phyloP scores from a whole-genome alignment of 2,329 filamentous ascomycete species.

The Coniella lustricola region DNA sequence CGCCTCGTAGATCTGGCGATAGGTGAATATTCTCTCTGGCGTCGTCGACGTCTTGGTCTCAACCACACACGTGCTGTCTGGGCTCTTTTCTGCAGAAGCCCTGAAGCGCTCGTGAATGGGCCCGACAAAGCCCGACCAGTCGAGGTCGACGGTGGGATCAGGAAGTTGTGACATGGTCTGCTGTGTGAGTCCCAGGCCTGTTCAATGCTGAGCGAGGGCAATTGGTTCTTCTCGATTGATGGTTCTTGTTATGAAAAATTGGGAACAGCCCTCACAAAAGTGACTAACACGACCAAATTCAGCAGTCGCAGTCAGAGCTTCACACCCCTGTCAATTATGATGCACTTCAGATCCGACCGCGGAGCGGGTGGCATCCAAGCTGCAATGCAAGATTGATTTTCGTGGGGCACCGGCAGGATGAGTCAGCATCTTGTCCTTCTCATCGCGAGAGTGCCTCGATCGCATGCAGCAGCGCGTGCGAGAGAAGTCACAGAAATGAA shows the following conservation, averaged over 20 bases:
- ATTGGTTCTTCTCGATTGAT: conserved; percentile 3
- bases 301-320: conserved; percentile 2
- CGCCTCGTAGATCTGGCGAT: conserved; percentile 78
- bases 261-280: neutral
- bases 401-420: neutral
- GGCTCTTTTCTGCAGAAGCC: conserved; percentile 58
- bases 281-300: conserved; percentile 10
- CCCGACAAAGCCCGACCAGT: conserved; percentile 59
- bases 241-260: conserved; percentile 4
- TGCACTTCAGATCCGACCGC: conserved; percentile 10
- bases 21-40: conserved; percentile 66
- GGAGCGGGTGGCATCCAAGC: conserved; percentile 1
- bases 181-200: neutral
- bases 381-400: too few relatives aligned
- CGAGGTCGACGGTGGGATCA: conserved; percentile 59
- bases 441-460: too few relatives aligned
- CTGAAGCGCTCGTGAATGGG: conserved; percentile 66
- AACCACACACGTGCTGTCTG: conserved; percentile 47
- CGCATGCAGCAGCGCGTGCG: too few relatives aligned
- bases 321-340: conserved; percentile 10
- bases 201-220: neutral
- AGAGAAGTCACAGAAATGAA: too few relatives aligned
- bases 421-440: neutral
- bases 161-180: conserved; percentile 32
- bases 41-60: conserved; percentile 41